These are phyloP conservation scores for Paramecium primaurelia DNA, from an alignment of 73 alveolate genomes.

Conservation along the genomic window DNA sequence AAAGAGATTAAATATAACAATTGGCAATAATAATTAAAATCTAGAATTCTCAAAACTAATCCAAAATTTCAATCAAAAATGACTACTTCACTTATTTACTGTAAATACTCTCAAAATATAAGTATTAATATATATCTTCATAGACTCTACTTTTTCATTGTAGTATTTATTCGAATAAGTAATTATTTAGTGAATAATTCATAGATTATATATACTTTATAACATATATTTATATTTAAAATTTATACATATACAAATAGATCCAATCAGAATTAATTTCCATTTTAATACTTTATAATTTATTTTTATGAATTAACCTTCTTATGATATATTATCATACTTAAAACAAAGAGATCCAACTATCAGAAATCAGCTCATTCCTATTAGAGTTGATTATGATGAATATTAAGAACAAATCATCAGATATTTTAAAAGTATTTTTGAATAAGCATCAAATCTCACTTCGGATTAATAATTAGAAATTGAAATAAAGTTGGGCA, in stretches of 20 bases:
- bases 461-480: not conserved
- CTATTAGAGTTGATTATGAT: not conserved
- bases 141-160: not conserved
- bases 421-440: not conserved
- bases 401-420: not conserved
- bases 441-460: not conserved
- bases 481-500: conserved; percentile 5
- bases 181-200: no score
- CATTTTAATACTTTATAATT: not conserved
- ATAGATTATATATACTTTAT: no score
- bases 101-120: not conserved
- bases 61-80: not conserved
- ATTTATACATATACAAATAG: no score
- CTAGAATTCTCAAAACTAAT: not conserved
- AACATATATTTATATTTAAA: no score
- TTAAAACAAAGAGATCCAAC: not conserved
- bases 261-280: not conserved
- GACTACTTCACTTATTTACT: not conserved
- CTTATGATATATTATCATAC: not conserved
- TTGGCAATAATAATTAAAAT: not conserved
- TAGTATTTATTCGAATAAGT: not conserved
- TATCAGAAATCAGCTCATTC: not conserved
- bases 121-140: not conserved
- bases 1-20: no score
- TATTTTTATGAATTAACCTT: not conserved